Percentiles rank a stretch among this genome's conserved stretches.
phyloP scores from a whole-genome alignment of 345 rosid genomes.

The Aquilaria sinensis region DNA sequence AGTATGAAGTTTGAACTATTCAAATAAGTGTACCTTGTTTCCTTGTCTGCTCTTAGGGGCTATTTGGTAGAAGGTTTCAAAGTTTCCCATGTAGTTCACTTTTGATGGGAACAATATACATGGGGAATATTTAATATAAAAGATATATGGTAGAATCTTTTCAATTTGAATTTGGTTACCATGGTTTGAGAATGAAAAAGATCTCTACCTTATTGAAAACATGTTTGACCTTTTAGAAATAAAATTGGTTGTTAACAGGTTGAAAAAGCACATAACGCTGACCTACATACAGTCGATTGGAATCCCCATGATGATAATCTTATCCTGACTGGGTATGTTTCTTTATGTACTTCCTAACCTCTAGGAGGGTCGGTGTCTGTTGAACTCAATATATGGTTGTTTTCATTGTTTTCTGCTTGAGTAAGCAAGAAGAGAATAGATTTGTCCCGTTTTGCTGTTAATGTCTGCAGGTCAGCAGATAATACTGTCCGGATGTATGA shows the following conservation, averaged over 20 bases:
- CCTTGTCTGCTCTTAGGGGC: too few species aligned
- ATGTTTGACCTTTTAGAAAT: too few species aligned
- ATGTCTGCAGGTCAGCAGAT: slow-evolving; percentile 81
- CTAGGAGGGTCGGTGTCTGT: slow-evolving; percentile 3
- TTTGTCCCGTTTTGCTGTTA: slow-evolving; percentile 8
- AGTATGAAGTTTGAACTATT: too few species aligned
- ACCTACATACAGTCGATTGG: slow-evolving; percentile 99
- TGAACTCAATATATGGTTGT: not conserved
- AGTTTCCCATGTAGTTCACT: too few species aligned
- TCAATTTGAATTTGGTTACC: too few species aligned
- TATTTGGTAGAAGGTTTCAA: too few species aligned
- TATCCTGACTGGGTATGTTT: slow-evolving; percentile 81
- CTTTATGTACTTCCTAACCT: slow-evolving; percentile 4
- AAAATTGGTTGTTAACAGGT: slow-evolving; percentile 41
- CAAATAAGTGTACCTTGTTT: too few species aligned
- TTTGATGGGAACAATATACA: too few species aligned
- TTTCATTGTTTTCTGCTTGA: slow-evolving; percentile 2
- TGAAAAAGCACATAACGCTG: slow-evolving; percentile 92
- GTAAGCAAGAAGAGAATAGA: slow-evolving; percentile 1
- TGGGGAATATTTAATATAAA: too few species aligned
- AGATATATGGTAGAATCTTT: too few species aligned
- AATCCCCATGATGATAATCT: slow-evolving; percentile 84
- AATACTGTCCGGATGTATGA: slow-evolving; percentile 85
- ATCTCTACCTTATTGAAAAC: too few species aligned
- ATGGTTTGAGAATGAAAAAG: too few species aligned